phyloP scores from a whole-genome alignment of 148 eudicot genomes.

The Persicaria tinctoria region DNA sequence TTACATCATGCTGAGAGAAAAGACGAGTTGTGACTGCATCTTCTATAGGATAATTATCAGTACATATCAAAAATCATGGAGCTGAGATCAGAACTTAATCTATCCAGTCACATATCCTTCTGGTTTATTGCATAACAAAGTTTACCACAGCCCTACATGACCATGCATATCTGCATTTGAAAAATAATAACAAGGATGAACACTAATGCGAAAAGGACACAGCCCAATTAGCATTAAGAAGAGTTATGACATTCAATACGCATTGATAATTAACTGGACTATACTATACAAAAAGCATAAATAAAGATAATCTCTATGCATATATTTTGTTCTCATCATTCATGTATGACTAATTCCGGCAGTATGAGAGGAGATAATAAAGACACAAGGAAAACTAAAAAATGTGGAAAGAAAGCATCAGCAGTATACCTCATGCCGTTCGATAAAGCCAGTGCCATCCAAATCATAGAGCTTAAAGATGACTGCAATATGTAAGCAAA shows the following conservation, averaged over 20 bases:
- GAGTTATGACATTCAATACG: too few species aligned
- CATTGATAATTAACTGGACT: background rate
- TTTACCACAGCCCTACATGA: background rate
- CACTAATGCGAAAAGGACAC: background rate
- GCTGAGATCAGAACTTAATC: background rate
- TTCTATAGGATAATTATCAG: background rate
- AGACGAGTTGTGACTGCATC: background rate
- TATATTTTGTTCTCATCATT: background rate
- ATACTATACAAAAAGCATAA: background rate
- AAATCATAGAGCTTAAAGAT: constrained; percentile 85
- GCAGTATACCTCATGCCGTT: constrained; percentile 73
- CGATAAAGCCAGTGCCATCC: constrained; percentile 82
- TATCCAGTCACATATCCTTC: too few species aligned
- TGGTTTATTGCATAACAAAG: background rate
- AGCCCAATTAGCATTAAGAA: background rate
- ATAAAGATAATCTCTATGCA: background rate
- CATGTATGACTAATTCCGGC: too few species aligned
- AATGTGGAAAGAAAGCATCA: background rate
- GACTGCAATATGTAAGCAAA: constrained; percentile 42
- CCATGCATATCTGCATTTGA: background rate
- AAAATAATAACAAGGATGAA: background rate
- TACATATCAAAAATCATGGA: background rate
- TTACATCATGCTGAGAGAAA: background rate
- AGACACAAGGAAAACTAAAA: background rate
- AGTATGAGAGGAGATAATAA: background rate